Conservation (phyloP, 345 rosid species). For the Salix udensis region DNA sequence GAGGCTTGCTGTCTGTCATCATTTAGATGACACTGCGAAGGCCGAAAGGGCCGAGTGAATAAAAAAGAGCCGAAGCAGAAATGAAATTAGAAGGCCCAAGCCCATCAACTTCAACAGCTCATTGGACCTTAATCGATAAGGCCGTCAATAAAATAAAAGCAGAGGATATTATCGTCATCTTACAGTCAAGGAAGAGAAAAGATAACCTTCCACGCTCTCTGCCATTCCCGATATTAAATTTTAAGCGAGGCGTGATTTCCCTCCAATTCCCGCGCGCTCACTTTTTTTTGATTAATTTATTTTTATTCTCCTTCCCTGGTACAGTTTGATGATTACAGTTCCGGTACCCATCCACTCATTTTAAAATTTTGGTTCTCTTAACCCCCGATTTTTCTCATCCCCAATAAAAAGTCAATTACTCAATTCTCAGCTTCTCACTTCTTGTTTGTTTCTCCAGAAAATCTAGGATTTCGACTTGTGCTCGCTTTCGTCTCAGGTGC, state of each 20-base stretch:
- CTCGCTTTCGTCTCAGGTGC: constrained; percentile 7
- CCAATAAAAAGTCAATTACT: not conserved
- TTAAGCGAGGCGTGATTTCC: constrained; percentile 20
- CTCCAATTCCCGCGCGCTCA: constrained; percentile 27
- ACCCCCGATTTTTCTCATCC: not conserved
- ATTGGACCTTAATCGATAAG: no score
- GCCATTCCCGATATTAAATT: constrained; percentile 4
- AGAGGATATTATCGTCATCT: not conserved
- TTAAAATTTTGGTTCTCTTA: not conserved
- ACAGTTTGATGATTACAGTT: not conserved
- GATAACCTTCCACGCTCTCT: constrained; percentile 2
- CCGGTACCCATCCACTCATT: not conserved
- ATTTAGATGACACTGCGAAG: not conserved
- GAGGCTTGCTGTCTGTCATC: not conserved
- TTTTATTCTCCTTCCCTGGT: not conserved
- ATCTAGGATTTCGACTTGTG: constrained; percentile 15
- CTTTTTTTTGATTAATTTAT: not conserved
- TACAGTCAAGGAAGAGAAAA: not conserved
- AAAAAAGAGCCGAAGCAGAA: not conserved
- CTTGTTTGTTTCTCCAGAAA: constrained; percentile 6
- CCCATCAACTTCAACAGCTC: not conserved
- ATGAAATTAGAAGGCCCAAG: not conserved
- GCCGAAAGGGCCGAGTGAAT: not conserved
- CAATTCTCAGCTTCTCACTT: constrained; percentile 21
- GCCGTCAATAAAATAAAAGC: not conserved